Conservation (phyloP, 306 rosid species). For the Potentilla sterilis region DNA sequence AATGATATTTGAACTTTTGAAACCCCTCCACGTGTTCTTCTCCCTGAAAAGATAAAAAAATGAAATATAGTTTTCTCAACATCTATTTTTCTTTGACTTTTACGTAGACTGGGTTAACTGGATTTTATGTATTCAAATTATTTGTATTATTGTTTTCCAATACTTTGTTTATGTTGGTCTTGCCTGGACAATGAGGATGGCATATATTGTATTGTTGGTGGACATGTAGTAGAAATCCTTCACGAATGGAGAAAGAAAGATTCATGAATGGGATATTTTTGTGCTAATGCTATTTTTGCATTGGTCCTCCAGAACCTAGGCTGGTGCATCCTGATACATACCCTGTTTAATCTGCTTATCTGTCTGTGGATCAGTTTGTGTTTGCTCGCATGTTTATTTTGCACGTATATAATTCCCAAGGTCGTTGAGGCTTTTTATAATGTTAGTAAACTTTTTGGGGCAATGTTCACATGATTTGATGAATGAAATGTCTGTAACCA, state of each 20-base stretch:
- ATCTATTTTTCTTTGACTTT: background rate
- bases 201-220: background rate
- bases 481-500: conserved; percentile 21
- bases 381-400: background rate
- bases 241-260: background rate
- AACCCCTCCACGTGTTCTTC: background rate
- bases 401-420: background rate
- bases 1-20: background rate
- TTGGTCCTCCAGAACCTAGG: background rate
- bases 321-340: background rate
- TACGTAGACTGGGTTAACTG: background rate
- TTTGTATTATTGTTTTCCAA: background rate
- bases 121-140: background rate
- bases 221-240: background rate
- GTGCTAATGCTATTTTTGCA: background rate
- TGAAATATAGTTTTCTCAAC: background rate
- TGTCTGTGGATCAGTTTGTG: background rate
- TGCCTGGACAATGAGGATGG: background rate
- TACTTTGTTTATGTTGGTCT: background rate
- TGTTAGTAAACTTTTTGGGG: conserved; percentile 7
- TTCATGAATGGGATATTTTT: background rate
- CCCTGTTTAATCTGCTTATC: background rate
- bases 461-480: conserved; percentile 21
- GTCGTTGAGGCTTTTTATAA: background rate
- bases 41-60: background rate